Evolutionary conservation across 1,139 yeast genomes (phyloP).

Genomic region (Tardiomyces blankii): DNA sequence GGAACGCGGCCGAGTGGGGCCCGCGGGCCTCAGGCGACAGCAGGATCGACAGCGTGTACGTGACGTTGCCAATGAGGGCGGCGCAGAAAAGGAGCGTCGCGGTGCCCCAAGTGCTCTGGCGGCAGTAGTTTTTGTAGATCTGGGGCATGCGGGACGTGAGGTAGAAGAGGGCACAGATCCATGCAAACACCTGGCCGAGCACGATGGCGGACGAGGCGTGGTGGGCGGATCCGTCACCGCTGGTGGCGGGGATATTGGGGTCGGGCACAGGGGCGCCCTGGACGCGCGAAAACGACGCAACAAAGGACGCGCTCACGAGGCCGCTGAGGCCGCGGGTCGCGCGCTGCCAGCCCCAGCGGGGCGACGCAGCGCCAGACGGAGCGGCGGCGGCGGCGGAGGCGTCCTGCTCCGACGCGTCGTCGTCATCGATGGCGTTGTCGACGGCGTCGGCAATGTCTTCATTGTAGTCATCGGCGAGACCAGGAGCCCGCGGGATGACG

Average conservation of each 20-base stretch:
- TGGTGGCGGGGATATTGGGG: constrained; percentile 15
- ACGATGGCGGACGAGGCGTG: constrained; percentile 11
- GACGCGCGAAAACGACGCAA: constrained; percentile 19
- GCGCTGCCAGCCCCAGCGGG: constrained; percentile 1
- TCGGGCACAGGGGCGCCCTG: constrained; percentile 13
- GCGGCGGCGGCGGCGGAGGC: too few relatives aligned
- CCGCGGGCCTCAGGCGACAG: constrained; percentile 30
- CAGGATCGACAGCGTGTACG: constrained; percentile 67
- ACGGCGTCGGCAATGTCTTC: neutral
- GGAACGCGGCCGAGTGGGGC: constrained; percentile 34
- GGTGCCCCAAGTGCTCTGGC: constrained; percentile 77
- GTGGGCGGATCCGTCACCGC: constrained; percentile 13
- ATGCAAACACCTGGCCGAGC: constrained; percentile 53
- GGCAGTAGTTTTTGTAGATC: constrained; percentile 55
- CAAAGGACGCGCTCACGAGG: constrained; percentile 19
- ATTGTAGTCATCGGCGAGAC: neutral
- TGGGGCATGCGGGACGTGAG: constrained; percentile 80
- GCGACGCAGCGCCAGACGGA: neutral
- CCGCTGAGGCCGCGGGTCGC: constrained; percentile 8
- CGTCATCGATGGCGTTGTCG: neutral
- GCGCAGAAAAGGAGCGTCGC: constrained; percentile 70
- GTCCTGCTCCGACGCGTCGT: neutral
- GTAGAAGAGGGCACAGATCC: constrained; percentile 72
- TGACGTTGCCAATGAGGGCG: constrained; percentile 70
- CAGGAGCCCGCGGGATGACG: neutral